Evolutionary conservation across 1,284 basidiomycete genomes (phyloP).

Genomic region (Malassezia restricta): DNA sequence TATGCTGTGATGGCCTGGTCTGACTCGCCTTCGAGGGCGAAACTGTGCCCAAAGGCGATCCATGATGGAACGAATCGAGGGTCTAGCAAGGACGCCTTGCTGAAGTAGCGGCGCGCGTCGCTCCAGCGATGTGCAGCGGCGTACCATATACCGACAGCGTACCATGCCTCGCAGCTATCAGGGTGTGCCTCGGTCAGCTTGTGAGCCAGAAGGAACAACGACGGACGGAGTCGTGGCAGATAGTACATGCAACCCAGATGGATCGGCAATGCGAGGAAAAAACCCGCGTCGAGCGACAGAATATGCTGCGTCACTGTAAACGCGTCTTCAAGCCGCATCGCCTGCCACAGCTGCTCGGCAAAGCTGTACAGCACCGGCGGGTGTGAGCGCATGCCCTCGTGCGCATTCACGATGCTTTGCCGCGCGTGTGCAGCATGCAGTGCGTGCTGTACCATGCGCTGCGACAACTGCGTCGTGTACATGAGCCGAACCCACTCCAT

Average conservation of each 20-base stretch:
- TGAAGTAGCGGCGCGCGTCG: slow-evolving; percentile 41
- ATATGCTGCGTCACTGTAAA: slow-evolving; percentile 60
- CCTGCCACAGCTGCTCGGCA: slow-evolving; percentile 76
- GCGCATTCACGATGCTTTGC: slow-evolving; percentile 59
- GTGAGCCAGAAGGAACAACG: slow-evolving; percentile 87
- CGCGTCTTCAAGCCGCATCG: slow-evolving; percentile 86
- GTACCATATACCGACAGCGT: slow-evolving; percentile 96
- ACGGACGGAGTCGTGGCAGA: slow-evolving; percentile 73
- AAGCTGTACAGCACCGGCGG: slow-evolving; percentile 82
- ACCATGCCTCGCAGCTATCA: slow-evolving; percentile 85
- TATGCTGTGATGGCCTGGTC: slow-evolving; percentile 97
- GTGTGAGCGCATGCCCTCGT: slow-evolving; percentile 59
- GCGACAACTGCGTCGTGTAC: slow-evolving; percentile 79
- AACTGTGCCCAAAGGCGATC: slow-evolving; percentile 95
- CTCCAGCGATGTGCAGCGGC: slow-evolving; percentile 62
- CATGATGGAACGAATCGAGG: slow-evolving; percentile 89
- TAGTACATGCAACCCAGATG: slow-evolving; percentile 97
- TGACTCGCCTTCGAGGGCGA: slow-evolving; percentile 85
- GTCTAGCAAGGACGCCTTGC: slow-evolving; percentile 93
- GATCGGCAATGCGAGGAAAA: slow-evolving; percentile 57
- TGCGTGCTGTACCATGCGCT: slow-evolving; percentile 48
- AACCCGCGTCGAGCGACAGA: slow-evolving; percentile 27
- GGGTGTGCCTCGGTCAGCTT: slow-evolving; percentile 82
- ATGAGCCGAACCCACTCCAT: slow-evolving; percentile 78
- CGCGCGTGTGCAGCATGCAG: slow-evolving; percentile 10